Evolutionary conservation across 345 rosid species (phyloP), one percentile per base, ranked within the genome.

Genomic region (Ceriops decandra): DNA sequence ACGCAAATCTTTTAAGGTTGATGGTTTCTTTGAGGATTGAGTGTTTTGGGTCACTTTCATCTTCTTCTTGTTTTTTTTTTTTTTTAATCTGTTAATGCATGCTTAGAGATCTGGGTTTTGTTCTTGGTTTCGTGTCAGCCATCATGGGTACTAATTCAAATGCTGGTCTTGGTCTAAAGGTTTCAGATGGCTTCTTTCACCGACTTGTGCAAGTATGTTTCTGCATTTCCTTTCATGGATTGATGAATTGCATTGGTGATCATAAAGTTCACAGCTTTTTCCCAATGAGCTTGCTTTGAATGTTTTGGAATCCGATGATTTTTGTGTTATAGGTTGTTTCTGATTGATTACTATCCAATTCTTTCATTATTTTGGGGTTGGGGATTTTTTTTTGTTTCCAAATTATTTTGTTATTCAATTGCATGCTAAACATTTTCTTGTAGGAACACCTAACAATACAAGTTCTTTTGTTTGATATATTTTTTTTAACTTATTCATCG

Each of bases 221-320:
- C 26, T 76, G 62, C 67, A 53, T 60, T 69, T 74, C 78, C 64
- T 6, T 68, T 70, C 73, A 19, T 74, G 78, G 75, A 72, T 74
- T 79, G 51, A 60, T 79, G 53, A 58, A 56, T 65, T 83, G 76
- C 80, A 70, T 70, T 71, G 71, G 70, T 79, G 74, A 76, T 83
- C 74, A 72, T 74, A 75, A 27, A 57, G 54, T 69, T 73, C 74
- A 62, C 49, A 61, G 64, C 72, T 72, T 74, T 67, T 78, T 67
- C 28, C 54, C 82, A 66, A 84, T 88, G 92, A 84, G 62, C 77
- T 79, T 65, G 70, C 70, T 77, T 68, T 76, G 79, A 79, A 72
- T 67, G 74, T 71, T 75, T 62, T 75, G 97, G 99, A 88, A 91
- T 91, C 99, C 97, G 96, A 91, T 95, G 95, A 88, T 81, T 84